Conservation (phyloP, 257 asterid genomes). For the Plantago elongata region DNA sequence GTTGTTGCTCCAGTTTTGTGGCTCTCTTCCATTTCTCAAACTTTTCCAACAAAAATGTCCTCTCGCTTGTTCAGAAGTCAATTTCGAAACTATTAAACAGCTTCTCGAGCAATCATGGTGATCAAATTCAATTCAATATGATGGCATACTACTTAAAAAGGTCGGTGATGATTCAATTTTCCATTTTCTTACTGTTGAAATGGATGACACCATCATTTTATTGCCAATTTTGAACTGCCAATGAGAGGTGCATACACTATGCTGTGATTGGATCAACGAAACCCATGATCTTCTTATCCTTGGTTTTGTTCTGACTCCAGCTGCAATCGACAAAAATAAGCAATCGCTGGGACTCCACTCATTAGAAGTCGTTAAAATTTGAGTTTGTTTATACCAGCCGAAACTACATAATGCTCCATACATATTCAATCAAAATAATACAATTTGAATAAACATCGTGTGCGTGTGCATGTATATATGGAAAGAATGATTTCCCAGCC, state of each 20-base stretch:
- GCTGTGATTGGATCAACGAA: too few species aligned
- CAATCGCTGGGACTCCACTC: too few species aligned
- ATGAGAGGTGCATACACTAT: neutral
- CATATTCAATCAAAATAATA: too few species aligned
- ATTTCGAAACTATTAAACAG: neutral
- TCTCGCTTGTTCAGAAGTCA: slow-evolving; percentile 14
- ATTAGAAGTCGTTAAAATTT: too few species aligned
- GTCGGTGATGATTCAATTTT: neutral
- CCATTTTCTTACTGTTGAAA: neutral
- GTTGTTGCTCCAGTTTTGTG: neutral
- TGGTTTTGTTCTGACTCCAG: too few species aligned
- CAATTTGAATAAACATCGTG: too few species aligned
- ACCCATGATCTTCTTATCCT: too few species aligned
- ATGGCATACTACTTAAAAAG: neutral
- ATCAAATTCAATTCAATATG: neutral
- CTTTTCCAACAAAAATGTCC: slow-evolving; percentile 1
- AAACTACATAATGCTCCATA: too few species aligned
- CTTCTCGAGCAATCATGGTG: neutral
- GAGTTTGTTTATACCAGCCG: too few species aligned
- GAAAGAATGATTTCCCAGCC: too few species aligned
- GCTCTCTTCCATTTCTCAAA: neutral
- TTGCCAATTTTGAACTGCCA: neutral
- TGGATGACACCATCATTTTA: neutral
- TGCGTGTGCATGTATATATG: too few species aligned
- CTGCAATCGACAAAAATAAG: too few species aligned